Conservation (phyloP, 192 early-diverging fungal species). For the Coemansia sp. region DNA sequence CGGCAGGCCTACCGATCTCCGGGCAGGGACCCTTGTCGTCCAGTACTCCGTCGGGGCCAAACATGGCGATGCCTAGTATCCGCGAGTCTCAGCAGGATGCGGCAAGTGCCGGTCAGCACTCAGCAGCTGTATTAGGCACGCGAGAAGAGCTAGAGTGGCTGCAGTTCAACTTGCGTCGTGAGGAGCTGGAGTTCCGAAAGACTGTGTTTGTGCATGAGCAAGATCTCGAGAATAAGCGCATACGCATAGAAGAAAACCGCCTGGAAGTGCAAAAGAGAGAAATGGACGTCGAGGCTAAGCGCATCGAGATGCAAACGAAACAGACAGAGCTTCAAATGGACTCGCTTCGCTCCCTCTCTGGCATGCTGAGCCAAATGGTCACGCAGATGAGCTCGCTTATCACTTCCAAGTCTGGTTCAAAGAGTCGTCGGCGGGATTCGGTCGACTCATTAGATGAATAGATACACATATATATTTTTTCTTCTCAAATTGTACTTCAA, state of each 20-base stretch:
- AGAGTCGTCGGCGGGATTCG: slow-evolving; percentile 10
- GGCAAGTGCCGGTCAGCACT: slow-evolving; percentile 3
- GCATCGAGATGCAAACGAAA: slow-evolving; percentile 28
- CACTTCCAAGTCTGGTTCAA: background rate
- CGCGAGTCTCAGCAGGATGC: slow-evolving; percentile 25
- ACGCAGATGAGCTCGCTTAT: slow-evolving; percentile 17
- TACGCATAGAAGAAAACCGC: slow-evolving; percentile 39
- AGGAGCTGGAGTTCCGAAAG: slow-evolving; percentile 56
- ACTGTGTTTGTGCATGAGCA: slow-evolving; percentile 45
- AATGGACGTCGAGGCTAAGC: slow-evolving; percentile 39
- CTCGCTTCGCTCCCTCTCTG: slow-evolving; percentile 29
- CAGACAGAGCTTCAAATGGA: slow-evolving; percentile 49
- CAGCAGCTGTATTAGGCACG: slow-evolving; percentile 15
- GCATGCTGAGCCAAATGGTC: slow-evolving; percentile 35
- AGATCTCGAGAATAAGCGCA: slow-evolving; percentile 39
- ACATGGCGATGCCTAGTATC: slow-evolving; percentile 18
- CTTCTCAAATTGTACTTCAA: background rate
- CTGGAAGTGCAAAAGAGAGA: slow-evolving; percentile 45
- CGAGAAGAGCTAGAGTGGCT: slow-evolving; percentile 58
- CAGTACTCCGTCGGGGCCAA: slow-evolving; percentile 13
- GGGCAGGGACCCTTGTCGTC: slow-evolving; percentile 4
- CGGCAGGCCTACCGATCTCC: background rate
- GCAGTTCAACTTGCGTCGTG: slow-evolving; percentile 53
- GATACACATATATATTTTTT: background rate
- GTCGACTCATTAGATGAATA: slow-evolving; percentile 1